A percentile compares a stretch with the other conserved stretches of the same genome.
These are phyloP conservation scores for Wickerhamiella siamensis DNA, from an alignment of 805 yeast genomes.

Conservation along the genomic window DNA sequence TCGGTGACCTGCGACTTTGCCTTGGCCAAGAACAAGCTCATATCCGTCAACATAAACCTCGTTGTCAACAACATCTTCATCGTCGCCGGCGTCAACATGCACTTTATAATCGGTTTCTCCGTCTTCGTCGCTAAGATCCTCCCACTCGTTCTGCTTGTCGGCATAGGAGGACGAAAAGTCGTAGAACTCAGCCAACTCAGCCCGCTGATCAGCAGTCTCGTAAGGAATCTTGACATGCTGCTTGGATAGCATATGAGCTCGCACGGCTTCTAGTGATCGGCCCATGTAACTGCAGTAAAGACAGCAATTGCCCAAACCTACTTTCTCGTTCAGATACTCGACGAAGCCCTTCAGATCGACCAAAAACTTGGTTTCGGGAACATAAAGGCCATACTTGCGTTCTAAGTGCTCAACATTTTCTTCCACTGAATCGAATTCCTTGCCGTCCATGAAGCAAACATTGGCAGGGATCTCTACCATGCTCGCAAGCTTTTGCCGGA, in stretches of 20 bases:
- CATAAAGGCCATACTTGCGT: slow-evolving; percentile 63
- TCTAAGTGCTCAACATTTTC: slow-evolving; percentile 64
- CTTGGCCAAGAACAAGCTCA: slow-evolving; percentile 63
- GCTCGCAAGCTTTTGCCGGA: slow-evolving; percentile 16
- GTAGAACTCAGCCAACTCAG: slow-evolving; percentile 65
- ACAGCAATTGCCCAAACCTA: slow-evolving; percentile 75
- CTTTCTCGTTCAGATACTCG: slow-evolving; percentile 60
- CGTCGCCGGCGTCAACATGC: slow-evolving; percentile 19
- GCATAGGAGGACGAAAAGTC: slow-evolving; percentile 61
- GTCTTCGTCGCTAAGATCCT: slow-evolving; percentile 27
- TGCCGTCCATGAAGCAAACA: slow-evolving; percentile 31
- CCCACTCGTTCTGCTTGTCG: slow-evolving; percentile 26
- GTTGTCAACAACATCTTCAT: slow-evolving; percentile 23
- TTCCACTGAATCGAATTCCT: slow-evolving; percentile 38
- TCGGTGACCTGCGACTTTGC: slow-evolving; percentile 70
- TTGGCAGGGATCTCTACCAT: slow-evolving; percentile 23
- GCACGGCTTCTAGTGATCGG: slow-evolving; percentile 65
- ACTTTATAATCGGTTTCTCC: slow-evolving; percentile 22
- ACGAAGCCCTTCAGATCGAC: slow-evolving; percentile 58
- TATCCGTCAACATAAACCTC: slow-evolving; percentile 43
- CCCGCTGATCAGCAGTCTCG: slow-evolving; percentile 64
- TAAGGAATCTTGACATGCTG: slow-evolving; percentile 84
- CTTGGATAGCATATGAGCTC: slow-evolving; percentile 77
- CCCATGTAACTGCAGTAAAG: slow-evolving; percentile 75
- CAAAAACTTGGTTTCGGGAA: slow-evolving; percentile 69